Evolutionary conservation across 2,329 filamentous ascomycete species (phyloP).

Genomic region (Xenosphaeropsis pyriputrescens): DNA sequence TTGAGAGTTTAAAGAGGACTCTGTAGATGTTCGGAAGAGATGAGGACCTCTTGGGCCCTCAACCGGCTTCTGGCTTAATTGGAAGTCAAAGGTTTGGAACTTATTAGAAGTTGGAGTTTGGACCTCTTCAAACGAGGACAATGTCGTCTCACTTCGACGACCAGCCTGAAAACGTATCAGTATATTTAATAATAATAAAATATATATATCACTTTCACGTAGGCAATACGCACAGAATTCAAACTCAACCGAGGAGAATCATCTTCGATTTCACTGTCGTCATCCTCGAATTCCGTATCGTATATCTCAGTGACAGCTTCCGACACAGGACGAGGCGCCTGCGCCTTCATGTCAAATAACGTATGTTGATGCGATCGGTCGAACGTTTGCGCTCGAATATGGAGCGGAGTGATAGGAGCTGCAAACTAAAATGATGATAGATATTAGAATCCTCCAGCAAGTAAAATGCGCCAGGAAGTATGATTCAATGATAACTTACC

Average conservation of each 20-base stretch:
- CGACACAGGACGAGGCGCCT: constrained; percentile 45
- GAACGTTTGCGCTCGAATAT: constrained; percentile 25
- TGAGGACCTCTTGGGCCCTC: constrained; percentile 77
- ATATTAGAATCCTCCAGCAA: too few species aligned
- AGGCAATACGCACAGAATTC: constrained; percentile 46
- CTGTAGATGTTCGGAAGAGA: constrained; percentile 60
- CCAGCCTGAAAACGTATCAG: constrained; percentile 33
- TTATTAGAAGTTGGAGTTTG: constrained; percentile 52
- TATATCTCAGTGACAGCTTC: constrained; percentile 58
- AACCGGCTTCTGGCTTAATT: constrained; percentile 46
- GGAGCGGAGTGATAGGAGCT: constrained; percentile 13
- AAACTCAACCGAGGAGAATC: constrained; percentile 54
- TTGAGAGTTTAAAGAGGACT: constrained; percentile 35
- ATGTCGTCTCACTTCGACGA: constrained; percentile 67
- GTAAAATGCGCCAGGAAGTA: too few species aligned
- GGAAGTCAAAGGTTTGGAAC: constrained; percentile 45
- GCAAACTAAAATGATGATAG: constrained; percentile 4
- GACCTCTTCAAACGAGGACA: constrained; percentile 76
- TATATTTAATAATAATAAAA: constrained; percentile 6
- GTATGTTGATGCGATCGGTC: constrained; percentile 33
- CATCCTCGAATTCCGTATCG: constrained; percentile 61
- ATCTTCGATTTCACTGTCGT: constrained; percentile 38
- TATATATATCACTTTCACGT: constrained; percentile 2
- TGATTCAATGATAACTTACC: too few species aligned
- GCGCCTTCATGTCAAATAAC: constrained; percentile 44